Evolutionary conservation across 2,329 filamentous ascomycete species (phyloP).

Genomic region (Daldinia sp.): DNA sequence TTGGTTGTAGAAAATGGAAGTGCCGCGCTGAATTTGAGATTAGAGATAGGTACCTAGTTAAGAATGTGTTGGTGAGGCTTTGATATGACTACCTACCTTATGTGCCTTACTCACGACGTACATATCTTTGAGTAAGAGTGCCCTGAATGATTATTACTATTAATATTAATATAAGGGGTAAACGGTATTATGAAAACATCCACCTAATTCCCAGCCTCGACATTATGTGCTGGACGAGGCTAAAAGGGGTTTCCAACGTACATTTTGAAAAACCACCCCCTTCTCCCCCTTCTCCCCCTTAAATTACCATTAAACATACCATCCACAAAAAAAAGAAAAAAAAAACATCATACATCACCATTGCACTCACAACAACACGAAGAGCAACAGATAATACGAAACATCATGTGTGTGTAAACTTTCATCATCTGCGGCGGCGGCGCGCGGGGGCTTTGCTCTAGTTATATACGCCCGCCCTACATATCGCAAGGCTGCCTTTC

Average conservation of each 20-base stretch:
- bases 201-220: not conserved
- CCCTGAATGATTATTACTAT: not conserved
- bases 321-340: too few relatives aligned
- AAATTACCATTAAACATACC: not conserved
- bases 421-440: slow-evolving; percentile 8
- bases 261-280: not conserved
- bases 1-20: not conserved
- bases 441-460: slow-evolving; percentile 21
- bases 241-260: too few relatives aligned
- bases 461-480: slow-evolving; percentile 11
- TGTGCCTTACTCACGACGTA: not conserved
- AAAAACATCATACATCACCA: not conserved
- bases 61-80: not conserved
- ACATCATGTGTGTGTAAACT: slow-evolving; percentile 17
- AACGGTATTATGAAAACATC: not conserved
- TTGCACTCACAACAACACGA: not conserved
- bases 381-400: slow-evolving; percentile 3
- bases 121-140: too few relatives aligned
- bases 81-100: not conserved
- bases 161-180: not conserved
- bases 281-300: not conserved
- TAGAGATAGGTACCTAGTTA: not conserved
- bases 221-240: not conserved
- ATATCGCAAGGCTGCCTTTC: slow-evolving; percentile 9
- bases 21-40: not conserved